These are phyloP conservation scores for Penicillium sp. DNA, from an alignment of 2,329 filamentous ascomycete genomes.

Conservation along the genomic window DNA sequence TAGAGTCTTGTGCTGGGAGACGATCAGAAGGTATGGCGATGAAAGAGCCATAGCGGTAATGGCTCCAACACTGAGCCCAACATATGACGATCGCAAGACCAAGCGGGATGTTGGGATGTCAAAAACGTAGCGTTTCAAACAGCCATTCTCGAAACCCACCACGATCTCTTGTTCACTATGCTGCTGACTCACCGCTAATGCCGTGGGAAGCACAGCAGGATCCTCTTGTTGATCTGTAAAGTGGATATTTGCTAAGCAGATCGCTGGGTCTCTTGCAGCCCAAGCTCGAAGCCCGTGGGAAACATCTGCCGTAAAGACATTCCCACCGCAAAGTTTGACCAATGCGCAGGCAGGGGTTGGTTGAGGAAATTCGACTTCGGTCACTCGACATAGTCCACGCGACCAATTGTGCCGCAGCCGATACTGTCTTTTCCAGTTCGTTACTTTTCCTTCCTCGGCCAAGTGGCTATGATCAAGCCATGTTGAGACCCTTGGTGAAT, in stretches of 20 bases:
- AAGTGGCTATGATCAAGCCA: slow-evolving; percentile 59
- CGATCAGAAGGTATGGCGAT: slow-evolving; percentile 71
- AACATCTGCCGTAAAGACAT: slow-evolving; percentile 71
- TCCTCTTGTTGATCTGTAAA: slow-evolving; percentile 47
- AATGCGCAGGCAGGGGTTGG: slow-evolving; percentile 57
- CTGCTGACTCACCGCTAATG: slow-evolving; percentile 38
- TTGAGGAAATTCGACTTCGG: slow-evolving; percentile 64
- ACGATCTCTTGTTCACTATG: slow-evolving; percentile 54
- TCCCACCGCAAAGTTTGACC: slow-evolving; percentile 69
- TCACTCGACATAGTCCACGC: slow-evolving; percentile 70
- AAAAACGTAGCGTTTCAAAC: slow-evolving; percentile 65
- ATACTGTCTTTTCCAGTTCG: slow-evolving; percentile 85
- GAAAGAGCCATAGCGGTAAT: slow-evolving; percentile 67
- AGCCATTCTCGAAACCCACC: slow-evolving; percentile 67
- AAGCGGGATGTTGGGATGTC: slow-evolving; percentile 46
- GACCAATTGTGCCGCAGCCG: slow-evolving; percentile 89
- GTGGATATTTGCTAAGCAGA: slow-evolving; percentile 51
- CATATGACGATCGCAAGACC: slow-evolving; percentile 53
- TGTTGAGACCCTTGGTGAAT: slow-evolving; percentile 53
- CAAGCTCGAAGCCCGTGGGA: slow-evolving; percentile 69
- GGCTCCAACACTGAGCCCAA: slow-evolving; percentile 58
- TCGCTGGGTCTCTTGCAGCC: slow-evolving; percentile 60
- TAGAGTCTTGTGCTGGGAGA: slow-evolving; percentile 67
- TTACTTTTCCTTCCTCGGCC: slow-evolving; percentile 48
- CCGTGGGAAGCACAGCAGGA: slow-evolving; percentile 58